Percentiles rank a stretch among this genome's conserved stretches.
These are phyloP conservation scores for Austroboletus eburneus DNA, from an alignment of 768 basidiomycete genomes.

Conservation along the genomic window DNA sequence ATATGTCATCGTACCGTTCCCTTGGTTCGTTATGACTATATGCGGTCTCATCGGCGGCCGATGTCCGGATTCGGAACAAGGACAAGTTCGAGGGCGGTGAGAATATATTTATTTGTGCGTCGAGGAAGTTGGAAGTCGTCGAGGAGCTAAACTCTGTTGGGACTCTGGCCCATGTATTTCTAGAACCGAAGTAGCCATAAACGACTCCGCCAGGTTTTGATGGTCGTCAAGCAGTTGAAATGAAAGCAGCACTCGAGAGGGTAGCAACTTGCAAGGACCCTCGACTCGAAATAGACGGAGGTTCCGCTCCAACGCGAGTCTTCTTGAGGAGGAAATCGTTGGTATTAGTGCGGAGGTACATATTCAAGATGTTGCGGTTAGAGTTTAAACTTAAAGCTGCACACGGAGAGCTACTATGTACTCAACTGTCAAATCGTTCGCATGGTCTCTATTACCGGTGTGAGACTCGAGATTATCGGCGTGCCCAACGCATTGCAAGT, in stretches of 20 bases:
- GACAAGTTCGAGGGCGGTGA: constrained; percentile 1
- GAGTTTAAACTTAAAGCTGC: not conserved
- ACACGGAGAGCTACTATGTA: too few species aligned
- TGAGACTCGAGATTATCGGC: too few species aligned
- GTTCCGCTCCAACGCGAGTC: not conserved
- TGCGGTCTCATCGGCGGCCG: constrained; percentile 3
- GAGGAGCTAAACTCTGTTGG: not conserved
- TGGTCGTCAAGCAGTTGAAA: constrained; percentile 20
- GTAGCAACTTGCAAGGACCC: too few species aligned
- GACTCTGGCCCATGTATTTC: not conserved
- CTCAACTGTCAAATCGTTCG: too few species aligned
- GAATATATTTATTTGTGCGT: not conserved
- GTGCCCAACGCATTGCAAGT: too few species aligned
- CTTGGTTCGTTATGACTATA: constrained; percentile 19
- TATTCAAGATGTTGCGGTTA: not conserved
- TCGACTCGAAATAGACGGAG: not conserved
- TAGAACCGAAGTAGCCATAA: constrained; percentile 3
- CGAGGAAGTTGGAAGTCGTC: not conserved
- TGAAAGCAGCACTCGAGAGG: not conserved
- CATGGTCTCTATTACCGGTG: too few species aligned
- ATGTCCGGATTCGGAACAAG: constrained; percentile 16
- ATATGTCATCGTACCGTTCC: constrained; percentile 20
- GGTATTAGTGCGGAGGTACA: not conserved
- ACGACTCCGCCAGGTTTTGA: constrained; percentile 8
- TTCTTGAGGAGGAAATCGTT: not conserved